Evolutionary conservation across 176 grass and related monocot genomes (phyloP).

Genomic region (Thinopyrum elongatum): DNA sequence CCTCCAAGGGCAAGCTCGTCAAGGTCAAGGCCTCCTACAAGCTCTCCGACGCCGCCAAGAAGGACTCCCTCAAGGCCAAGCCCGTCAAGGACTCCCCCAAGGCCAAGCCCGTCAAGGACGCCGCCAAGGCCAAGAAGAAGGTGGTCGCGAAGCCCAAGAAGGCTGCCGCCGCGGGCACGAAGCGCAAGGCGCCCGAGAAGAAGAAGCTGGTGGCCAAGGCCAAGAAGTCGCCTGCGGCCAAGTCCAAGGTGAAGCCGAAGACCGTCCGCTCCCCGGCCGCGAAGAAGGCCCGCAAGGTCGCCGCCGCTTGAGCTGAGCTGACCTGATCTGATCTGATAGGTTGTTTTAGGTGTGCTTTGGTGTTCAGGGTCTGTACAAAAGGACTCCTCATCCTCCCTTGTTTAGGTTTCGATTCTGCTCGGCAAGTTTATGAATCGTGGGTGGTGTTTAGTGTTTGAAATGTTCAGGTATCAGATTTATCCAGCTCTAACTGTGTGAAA

Average conservation of each 20-base stretch:
- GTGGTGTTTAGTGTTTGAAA: not conserved
- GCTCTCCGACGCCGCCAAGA: constrained; percentile 67
- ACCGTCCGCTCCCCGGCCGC: constrained; percentile 30
- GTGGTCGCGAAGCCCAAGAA: not conserved
- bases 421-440: not conserved
- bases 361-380: constrained; percentile 43
- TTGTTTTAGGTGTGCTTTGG: not conserved
- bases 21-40: constrained; percentile 98
- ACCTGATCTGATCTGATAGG: not conserved
- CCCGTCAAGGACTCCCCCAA: constrained; percentile 3
- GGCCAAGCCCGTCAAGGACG: constrained; percentile 3
- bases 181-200: constrained; percentile 10
- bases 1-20: constrained; percentile 81
- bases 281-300: constrained; percentile 45
- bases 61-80: constrained; percentile 16
- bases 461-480: no score
- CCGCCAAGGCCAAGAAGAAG: constrained; percentile 35
- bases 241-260: constrained; percentile 6
- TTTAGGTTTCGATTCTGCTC: not conserved
- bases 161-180: not conserved
- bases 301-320: not conserved
- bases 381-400: not conserved
- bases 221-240: constrained; percentile 5
- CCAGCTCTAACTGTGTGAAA: no score
- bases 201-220: constrained; percentile 14